Evolutionary conservation across 148 eudicot genomes (phyloP).

Genomic region (Spergularia bocconei): DNA sequence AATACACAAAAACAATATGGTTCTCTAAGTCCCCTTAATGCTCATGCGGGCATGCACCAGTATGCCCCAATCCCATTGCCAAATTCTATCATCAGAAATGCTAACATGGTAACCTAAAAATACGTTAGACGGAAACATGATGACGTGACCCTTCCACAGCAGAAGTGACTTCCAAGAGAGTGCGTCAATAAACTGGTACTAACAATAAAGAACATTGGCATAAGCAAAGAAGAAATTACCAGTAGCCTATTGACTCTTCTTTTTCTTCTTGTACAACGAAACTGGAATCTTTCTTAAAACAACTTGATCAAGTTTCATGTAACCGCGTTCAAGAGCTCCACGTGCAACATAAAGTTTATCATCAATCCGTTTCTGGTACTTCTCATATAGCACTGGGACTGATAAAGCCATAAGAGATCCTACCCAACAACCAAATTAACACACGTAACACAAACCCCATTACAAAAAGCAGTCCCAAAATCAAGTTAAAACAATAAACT

Average conservation of each 20-base stretch:
- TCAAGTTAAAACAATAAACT: not conserved
- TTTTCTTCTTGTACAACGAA: constrained; percentile 54
- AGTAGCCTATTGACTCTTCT: constrained; percentile 65
- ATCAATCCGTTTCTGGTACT: constrained; percentile 70
- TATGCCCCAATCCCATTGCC: too few relatives aligned
- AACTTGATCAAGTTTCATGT: constrained; percentile 47
- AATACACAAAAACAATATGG: not conserved
- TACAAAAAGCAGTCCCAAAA: not conserved
- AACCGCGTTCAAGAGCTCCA: constrained; percentile 40
- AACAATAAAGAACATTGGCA: not conserved
- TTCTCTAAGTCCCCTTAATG: too few relatives aligned
- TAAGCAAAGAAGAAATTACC: constrained; percentile 38
- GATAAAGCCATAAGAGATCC: constrained; percentile 74
- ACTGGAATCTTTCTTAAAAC: constrained; percentile 54
- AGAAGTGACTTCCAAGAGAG: not conserved
- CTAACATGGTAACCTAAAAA: too few relatives aligned
- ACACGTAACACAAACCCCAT: not conserved
- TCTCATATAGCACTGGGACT: constrained; percentile 71
- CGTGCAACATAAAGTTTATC: constrained; percentile 46
- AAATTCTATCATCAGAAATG: too few relatives aligned
- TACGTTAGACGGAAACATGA: not conserved
- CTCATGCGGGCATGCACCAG: too few relatives aligned
- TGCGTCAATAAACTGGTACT: not conserved
- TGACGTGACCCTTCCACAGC: not conserved
- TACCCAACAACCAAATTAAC: constrained; percentile 26